Evolutionary conservation across 1,139 yeast genomes (phyloP).

Genomic region (Barnettozyma hawaiiensis): DNA sequence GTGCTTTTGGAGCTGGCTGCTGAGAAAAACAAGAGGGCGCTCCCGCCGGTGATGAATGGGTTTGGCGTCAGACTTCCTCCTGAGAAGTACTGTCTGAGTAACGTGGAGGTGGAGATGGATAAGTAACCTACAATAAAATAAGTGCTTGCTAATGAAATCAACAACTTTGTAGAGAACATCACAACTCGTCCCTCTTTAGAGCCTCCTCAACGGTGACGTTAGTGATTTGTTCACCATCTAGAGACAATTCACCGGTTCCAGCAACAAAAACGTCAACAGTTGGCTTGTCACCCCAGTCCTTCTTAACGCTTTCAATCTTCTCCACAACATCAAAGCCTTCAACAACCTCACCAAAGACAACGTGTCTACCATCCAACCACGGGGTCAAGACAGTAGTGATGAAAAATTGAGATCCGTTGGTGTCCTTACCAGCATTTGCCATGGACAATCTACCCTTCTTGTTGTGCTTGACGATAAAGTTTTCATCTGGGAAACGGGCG

Average conservation of each 20-base stretch:
- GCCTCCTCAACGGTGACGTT: conserved; percentile 20
- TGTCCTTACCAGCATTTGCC: conserved; percentile 97
- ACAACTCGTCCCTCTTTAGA: conserved; percentile 7
- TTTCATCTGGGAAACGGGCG: conserved; percentile 81
- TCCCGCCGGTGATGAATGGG: conserved; percentile 87
- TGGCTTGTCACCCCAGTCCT: conserved; percentile 68
- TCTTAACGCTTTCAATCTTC: conserved; percentile 70
- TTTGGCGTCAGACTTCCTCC: conserved; percentile 97
- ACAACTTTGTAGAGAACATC: not conserved
- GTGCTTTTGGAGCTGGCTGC: conserved; percentile 83
- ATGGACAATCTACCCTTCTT: conserved; percentile 84
- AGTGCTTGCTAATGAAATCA: no score
- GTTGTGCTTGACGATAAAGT: conserved; percentile 73
- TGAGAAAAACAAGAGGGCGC: conserved; percentile 81
- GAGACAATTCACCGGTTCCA: conserved; percentile 67
- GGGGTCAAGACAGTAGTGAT: conserved; percentile 86
- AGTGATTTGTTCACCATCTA: conserved; percentile 23
- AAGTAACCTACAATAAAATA: conserved; percentile 1
- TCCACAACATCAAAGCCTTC: conserved; percentile 82
- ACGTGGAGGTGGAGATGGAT: conserved; percentile 30
- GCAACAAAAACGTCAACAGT: conserved; percentile 63
- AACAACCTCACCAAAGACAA: conserved; percentile 89
- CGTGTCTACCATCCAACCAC: conserved; percentile 95
- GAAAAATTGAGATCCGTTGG: conserved; percentile 95
- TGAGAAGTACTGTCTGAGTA: conserved; percentile 79